These are phyloP conservation scores for Ustilago nuda DNA, from an alignment of 1,284 basidiomycete genomes.

Conservation along the genomic window DNA sequence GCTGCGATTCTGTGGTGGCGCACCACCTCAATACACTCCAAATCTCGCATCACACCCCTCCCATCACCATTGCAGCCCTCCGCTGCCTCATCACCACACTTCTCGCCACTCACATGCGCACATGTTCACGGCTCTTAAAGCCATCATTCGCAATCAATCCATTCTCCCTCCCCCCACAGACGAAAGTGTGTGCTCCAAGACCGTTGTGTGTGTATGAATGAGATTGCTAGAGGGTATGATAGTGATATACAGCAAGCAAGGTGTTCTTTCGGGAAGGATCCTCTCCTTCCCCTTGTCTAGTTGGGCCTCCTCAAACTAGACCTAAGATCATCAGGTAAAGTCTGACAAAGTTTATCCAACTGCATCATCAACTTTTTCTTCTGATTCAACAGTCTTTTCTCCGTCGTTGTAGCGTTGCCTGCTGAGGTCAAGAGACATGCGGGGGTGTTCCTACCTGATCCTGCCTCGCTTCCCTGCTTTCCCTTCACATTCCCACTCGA, in stretches of 20 bases:
- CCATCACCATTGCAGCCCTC: neutral
- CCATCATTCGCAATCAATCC: neutral
- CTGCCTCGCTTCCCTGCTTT: neutral
- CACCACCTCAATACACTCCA: neutral
- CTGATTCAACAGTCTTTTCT: slow-evolving; percentile 44
- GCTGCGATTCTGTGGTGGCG: neutral
- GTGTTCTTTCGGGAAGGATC: neutral
- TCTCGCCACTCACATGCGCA: too few species aligned
- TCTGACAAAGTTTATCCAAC: slow-evolving; percentile 50
- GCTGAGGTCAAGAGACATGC: slow-evolving; percentile 20
- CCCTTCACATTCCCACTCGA: neutral
- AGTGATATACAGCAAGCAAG: neutral
- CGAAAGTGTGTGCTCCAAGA: neutral
- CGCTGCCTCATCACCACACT: neutral
- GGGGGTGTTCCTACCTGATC: slow-evolving; percentile 25
- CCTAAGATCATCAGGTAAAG: slow-evolving; percentile 55
- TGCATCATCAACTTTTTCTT: slow-evolving; percentile 42
- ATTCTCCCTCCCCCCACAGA: neutral
- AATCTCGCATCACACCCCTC: neutral
- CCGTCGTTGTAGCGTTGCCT: slow-evolving; percentile 24
- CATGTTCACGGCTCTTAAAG: too few species aligned
- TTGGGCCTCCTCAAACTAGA: slow-evolving; percentile 27
- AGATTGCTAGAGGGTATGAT: neutral
- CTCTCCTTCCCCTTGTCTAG: neutral
- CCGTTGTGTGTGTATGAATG: neutral